phyloP scores from a whole-genome alignment of 2,329 filamentous ascomycete species.

The Phoma sp. region DNA sequence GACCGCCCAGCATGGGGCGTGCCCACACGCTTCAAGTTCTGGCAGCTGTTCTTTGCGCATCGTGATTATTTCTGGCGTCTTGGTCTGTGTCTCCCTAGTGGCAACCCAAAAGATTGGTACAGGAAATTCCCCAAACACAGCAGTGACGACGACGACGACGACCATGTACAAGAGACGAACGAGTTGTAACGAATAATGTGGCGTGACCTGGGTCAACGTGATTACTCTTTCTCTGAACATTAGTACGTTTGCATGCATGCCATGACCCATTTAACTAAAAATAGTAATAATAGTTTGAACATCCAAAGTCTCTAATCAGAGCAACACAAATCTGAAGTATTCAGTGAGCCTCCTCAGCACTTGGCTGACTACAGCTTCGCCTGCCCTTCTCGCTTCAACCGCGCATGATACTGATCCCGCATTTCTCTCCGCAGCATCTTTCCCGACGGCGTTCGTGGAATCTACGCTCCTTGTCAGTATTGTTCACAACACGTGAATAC shows the following conservation, averaged over 20 bases:
- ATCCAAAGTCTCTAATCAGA: too few relatives aligned
- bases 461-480: conserved; percentile 19
- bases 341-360: too few relatives aligned
- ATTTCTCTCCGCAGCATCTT: conserved; percentile 42
- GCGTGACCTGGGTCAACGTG: too few relatives aligned
- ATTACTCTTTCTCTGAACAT: too few relatives aligned
- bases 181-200: conserved; percentile 22
- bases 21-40: conserved; percentile 73
- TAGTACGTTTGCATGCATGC: too few relatives aligned
- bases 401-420: conserved; percentile 36
- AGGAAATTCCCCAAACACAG: conserved; percentile 50
- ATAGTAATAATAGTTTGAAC: too few relatives aligned
- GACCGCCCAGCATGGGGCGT: conserved; percentile 45
- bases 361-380: conserved; percentile 24
- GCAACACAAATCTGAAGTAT: too few relatives aligned
- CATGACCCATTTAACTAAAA: too few relatives aligned
- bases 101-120: conserved; percentile 72
- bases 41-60: conserved; percentile 92
- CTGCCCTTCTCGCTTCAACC: conserved; percentile 24
- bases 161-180: conserved; percentile 18
- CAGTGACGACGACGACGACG: conserved; percentile 21
- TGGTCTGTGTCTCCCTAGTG: conserved; percentile 85
- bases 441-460: conserved; percentile 36
- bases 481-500: background rate
- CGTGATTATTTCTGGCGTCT: conserved; percentile 96